These are phyloP conservation scores for Pseudocercospora vitis DNA, from an alignment of 2,329 filamentous ascomycete species.

Conservation along the genomic window DNA sequence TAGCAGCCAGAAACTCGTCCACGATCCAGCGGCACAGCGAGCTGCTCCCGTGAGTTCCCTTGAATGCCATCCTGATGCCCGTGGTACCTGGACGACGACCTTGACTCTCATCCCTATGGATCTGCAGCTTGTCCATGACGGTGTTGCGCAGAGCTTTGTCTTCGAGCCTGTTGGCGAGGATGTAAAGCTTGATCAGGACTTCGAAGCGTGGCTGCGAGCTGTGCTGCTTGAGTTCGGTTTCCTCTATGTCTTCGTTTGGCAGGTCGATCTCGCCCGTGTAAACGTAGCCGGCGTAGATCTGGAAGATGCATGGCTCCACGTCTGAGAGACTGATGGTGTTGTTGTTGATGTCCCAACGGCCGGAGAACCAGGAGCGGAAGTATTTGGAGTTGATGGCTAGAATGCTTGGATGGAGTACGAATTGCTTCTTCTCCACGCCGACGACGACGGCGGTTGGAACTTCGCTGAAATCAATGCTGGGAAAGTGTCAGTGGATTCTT, in stretches of 20 bases:
- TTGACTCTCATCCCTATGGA: neutral
- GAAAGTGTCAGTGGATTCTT: too few species aligned
- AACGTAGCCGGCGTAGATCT: conserved; percentile 10
- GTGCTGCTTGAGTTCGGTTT: neutral
- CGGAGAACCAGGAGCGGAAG: conserved; percentile 5
- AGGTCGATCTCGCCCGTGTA: conserved; percentile 8
- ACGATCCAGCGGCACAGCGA: conserved; percentile 10
- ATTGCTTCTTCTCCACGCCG: conserved; percentile 2
- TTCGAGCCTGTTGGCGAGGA: conserved; percentile 15
- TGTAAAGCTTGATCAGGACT: conserved; percentile 8
- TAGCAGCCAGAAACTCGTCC: conserved; percentile 2
- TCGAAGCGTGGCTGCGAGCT: neutral
- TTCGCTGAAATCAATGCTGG: conserved; percentile 15
- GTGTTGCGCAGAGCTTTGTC: conserved; percentile 10
- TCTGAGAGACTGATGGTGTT: conserved; percentile 8
- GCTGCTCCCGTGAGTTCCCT: neutral
- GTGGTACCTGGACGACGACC: neutral
- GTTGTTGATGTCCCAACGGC: neutral
- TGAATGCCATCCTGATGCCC: neutral
- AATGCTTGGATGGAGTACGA: conserved; percentile 12
- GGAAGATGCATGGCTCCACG: neutral
- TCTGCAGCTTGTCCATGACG: conserved; percentile 11
- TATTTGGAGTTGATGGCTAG: conserved; percentile 13
- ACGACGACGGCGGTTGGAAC: conserved; percentile 4
- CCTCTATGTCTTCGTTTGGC: neutral